Percentiles rank a stretch among this genome's conserved stretches.
Conservation (phyloP, 192 early-diverging fungal genomes). For the Funneliformis mosseae region DNA sequence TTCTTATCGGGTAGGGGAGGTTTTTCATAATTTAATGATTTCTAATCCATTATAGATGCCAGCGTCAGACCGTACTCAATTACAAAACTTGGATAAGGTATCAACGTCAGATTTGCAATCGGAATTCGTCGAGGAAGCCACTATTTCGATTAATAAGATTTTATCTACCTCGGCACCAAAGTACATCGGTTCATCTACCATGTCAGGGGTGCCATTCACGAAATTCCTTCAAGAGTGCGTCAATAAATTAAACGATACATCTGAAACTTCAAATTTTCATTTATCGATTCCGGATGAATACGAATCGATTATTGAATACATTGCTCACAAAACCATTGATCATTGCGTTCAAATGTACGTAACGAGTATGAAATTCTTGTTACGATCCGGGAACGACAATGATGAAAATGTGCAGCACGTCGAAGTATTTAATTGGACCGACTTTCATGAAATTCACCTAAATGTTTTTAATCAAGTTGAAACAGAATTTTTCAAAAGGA, state of each 20-base stretch:
- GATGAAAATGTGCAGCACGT: not conserved
- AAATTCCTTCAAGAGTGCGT: constrained; percentile 27
- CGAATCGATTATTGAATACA: not conserved
- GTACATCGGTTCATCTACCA: constrained; percentile 15
- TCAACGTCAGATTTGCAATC: not conserved
- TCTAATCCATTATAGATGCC: constrained; percentile 1
- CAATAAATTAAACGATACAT: constrained; percentile 9
- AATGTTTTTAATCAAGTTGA: not conserved
- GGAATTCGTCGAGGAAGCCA: not conserved
- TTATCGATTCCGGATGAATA: constrained; percentile 29
- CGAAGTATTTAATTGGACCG: not conserved
- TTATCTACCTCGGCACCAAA: constrained; percentile 2
- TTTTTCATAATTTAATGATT: not conserved
- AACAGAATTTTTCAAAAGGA: constrained; percentile 7
- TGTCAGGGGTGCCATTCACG: constrained; percentile 20
- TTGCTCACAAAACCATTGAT: constrained; percentile 7
- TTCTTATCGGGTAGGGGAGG: not conserved
- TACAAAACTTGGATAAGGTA: constrained; percentile 21
- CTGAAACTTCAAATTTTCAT: not conserved
- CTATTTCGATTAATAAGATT: not conserved
- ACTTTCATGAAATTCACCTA: not conserved
- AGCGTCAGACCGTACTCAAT: not conserved
- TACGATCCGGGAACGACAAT: not conserved
- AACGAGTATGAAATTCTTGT: not conserved
- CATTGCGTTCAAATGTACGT: not conserved